phyloP scores from a whole-genome alignment of 169 alveolate genomes.

The Neospora caninum region DNA sequence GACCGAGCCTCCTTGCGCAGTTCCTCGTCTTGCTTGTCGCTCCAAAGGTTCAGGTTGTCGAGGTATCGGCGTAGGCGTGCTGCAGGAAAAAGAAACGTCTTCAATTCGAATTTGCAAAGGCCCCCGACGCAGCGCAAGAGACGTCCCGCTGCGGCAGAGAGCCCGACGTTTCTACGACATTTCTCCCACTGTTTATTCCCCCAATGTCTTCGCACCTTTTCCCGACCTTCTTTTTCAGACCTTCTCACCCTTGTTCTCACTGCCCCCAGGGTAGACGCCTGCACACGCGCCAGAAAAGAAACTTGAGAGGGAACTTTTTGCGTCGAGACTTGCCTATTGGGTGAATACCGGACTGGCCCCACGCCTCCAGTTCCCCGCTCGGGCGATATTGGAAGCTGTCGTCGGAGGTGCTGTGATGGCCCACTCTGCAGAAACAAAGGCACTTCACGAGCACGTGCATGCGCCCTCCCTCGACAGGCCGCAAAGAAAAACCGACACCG shows the following conservation, averaged over 20 bases:
- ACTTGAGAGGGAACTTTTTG: no score
- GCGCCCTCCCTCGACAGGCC: background rate
- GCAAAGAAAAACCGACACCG: background rate
- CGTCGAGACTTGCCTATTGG: slow-evolving; percentile 75
- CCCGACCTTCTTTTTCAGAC: no score
- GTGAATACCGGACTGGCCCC: slow-evolving; percentile 76
- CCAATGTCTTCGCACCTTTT: no score
- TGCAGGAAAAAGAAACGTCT: background rate
- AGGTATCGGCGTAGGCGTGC: slow-evolving; percentile 55
- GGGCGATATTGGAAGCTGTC: slow-evolving; percentile 87
- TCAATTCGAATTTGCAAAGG: no score
- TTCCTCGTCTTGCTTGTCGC: slow-evolving; percentile 54
- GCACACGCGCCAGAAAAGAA: no score
- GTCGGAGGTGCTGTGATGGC: slow-evolving; percentile 97
- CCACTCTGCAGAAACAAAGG: slow-evolving; percentile 71
- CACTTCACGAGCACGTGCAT: background rate
- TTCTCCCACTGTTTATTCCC: no score
- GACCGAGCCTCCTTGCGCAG: slow-evolving; percentile 66
- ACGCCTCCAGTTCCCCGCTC: slow-evolving; percentile 85
- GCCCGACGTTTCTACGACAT: no score
- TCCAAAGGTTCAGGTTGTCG: slow-evolving; percentile 34
- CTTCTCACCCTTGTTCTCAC: no score
- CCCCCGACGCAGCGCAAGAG: background rate
- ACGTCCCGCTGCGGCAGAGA: background rate
- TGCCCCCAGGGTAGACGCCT: no score